Evolutionary conservation across 73 alveolate genomes (phyloP).

Genomic region (Loxodes magnus): DNA sequence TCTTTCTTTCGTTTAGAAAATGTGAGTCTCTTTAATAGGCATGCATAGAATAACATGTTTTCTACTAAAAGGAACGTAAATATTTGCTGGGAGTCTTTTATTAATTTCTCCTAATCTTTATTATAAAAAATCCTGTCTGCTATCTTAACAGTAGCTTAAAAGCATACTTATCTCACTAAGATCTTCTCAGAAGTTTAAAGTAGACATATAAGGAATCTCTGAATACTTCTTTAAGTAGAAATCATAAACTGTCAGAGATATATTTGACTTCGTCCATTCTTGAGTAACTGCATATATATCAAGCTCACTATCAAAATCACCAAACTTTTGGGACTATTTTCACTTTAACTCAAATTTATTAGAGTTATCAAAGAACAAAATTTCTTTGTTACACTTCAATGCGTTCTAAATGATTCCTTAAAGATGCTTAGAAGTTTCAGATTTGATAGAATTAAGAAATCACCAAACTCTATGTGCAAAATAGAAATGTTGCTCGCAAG

Average conservation of each 20-base stretch:
- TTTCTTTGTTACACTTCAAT: neutral
- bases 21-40: constrained; percentile 50
- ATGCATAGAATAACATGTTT: constrained; percentile 58
- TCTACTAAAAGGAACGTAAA: constrained; percentile 47
- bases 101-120: constrained; percentile 25
- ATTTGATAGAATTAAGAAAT: constrained; percentile 45
- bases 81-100: constrained; percentile 29
- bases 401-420: neutral
- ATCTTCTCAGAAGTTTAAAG: constrained; percentile 1
- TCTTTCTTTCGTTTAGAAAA: constrained; percentile 72
- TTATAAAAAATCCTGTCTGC: constrained; percentile 8
- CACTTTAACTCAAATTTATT: constrained; percentile 20
- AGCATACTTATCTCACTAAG: constrained; percentile 6
- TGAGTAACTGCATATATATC: too few species aligned
- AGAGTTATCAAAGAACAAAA: neutral
- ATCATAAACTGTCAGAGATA: too few species aligned
- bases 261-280: too few species aligned
- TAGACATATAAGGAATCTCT: neutral
- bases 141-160: neutral
- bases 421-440: constrained; percentile 2
- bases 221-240: neutral
- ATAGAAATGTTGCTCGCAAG: constrained; percentile 52
- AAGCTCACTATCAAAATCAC: neutral
- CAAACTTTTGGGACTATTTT: constrained; percentile 3
- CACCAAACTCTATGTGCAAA: constrained; percentile 71